These are phyloP conservation scores for Coffea canephora DNA, from an alignment of 257 asterid species.

Conservation along the genomic window DNA sequence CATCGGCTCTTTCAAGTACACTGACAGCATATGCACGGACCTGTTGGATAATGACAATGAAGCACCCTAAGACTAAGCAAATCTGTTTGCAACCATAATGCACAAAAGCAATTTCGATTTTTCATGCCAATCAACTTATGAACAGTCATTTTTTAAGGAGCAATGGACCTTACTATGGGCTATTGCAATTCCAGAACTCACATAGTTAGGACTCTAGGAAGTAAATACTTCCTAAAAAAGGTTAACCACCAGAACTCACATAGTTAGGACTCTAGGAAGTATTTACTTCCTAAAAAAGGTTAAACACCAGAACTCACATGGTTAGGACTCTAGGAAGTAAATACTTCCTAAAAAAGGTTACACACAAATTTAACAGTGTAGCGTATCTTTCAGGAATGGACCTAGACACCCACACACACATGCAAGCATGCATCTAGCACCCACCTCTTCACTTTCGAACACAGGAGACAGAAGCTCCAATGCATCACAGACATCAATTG, in stretches of 20 bases:
- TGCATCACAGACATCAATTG: conserved; percentile 95
- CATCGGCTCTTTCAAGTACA: conserved; percentile 97
- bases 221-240: background rate
- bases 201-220: background rate
- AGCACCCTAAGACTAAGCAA: conserved; percentile 5
- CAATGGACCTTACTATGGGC: background rate
- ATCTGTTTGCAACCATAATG: background rate
- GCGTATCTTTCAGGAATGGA: background rate
- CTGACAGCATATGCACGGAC: conserved; percentile 97
- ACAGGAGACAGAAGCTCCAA: conserved; percentile 94
- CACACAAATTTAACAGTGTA: background rate
- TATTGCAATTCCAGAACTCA: background rate
- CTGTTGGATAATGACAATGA: conserved; percentile 34
- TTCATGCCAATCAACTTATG: background rate
- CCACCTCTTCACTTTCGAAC: conserved; percentile 98
- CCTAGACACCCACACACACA: conserved; percentile 1
- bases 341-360: background rate
- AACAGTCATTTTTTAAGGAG: background rate
- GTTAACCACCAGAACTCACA: too few relatives aligned
- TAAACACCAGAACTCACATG: background rate
- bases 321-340: background rate
- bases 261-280: too few relatives aligned
- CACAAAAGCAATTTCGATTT: background rate
- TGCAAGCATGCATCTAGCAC: conserved; percentile 21
- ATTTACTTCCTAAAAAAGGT: too few relatives aligned